Evolutionary conservation across 2,329 filamentous ascomycete genomes (phyloP).

Genomic region (Colletotrichum horii): DNA sequence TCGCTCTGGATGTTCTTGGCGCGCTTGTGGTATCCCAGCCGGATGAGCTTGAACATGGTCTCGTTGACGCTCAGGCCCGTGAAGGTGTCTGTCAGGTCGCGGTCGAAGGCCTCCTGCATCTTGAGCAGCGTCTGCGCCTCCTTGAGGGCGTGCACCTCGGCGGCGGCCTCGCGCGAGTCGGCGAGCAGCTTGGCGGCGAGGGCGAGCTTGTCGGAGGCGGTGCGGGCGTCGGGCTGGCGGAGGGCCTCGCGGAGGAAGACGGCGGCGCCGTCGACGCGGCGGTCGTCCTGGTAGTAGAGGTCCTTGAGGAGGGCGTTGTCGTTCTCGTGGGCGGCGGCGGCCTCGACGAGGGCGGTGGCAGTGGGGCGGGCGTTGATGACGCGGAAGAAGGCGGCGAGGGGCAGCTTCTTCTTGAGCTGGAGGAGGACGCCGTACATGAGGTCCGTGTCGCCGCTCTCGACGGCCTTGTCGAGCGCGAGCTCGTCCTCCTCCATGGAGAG

Average conservation of each 20-base stretch:
- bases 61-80: constrained; percentile 87
- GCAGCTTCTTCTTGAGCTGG: constrained; percentile 87
- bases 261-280: constrained; percentile 84
- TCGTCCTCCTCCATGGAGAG: constrained; percentile 96
- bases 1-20: constrained; percentile 89
- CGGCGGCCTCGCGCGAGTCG: constrained; percentile 79
- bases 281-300: constrained; percentile 96
- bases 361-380: constrained; percentile 85
- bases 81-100: constrained; percentile 79
- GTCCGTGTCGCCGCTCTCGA: constrained; percentile 94
- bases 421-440: constrained; percentile 89
- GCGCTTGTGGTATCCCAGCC: constrained; percentile 80
- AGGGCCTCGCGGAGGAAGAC: constrained; percentile 88
- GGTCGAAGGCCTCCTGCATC: constrained; percentile 87
- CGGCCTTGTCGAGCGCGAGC: constrained; percentile 92
- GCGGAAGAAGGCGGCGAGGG: constrained; percentile 90
- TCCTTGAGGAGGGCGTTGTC: constrained; percentile 90
- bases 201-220: constrained; percentile 84
- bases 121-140: constrained; percentile 81
- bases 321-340: constrained; percentile 70
- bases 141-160: constrained; percentile 77
- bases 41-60: constrained; percentile 88
- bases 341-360: constrained; percentile 88
- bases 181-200: constrained; percentile 81
- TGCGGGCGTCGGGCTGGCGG: constrained; percentile 70